Evolutionary conservation across 2,329 filamentous ascomycete genomes (phyloP), one percentile per base, ranked within the genome.

Genomic region (Colletotrichum simmondsii): DNA sequence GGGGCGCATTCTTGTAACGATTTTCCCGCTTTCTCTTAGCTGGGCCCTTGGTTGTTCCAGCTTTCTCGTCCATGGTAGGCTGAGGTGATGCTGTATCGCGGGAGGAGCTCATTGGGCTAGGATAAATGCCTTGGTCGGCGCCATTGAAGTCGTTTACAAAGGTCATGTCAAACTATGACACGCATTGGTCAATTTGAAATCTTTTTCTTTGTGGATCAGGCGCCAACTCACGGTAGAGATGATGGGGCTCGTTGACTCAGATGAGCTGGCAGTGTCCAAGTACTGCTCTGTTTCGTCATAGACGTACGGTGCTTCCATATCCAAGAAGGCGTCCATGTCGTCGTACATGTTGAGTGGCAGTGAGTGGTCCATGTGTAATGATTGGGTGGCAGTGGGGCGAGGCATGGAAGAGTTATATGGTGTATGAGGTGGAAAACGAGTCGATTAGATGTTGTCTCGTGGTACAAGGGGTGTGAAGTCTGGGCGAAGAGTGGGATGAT

Each of bases 1-100:
- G 85, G 1, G 86, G 85, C 1, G 86, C 86, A 68, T 88, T 87
- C 77, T 88, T 87, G 75, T 89, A 88, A 61, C 87, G 81, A 78
- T 87, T 88, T 75, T 87, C 86, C 1, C 86, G 82, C 77, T 86
- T 88, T 67, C 85, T 81, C 78, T 87, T 87, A 46, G 84, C 78
- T 4, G 83, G 80, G 1, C 82, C 77, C 75, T 86, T 86, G 19
- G 77, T 46, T 7, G 49, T 61, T 14, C 60, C 60, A 14, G 56
- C n/a, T 46, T 68, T 64, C 5, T 72, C 69, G 4, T 71, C 71
- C 24, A 71, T 64, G 11, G 32, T 54, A 5, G 75, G 71, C 30
- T 74, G 73, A 49, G 73, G 74, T 56, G 73, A 75, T 6, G 65
- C 74, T 35, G 75, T 76, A 54, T 71, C 75, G 4, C 75, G 74